phyloP scores from a whole-genome alignment of 345 rosid genomes.

The Eucalyptus tenuipes region DNA sequence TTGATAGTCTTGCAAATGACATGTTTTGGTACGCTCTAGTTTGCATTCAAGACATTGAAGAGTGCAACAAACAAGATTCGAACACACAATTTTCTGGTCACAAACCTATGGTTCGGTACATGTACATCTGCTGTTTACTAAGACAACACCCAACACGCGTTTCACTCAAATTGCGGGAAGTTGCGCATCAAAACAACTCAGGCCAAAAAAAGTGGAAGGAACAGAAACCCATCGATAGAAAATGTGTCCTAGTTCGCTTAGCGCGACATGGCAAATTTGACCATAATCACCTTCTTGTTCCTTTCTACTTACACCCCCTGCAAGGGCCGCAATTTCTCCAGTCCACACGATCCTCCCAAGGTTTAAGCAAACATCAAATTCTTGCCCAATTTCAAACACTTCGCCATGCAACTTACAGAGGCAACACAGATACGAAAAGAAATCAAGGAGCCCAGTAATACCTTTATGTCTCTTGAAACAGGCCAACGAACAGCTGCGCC shows the following conservation, averaged over 20 bases:
- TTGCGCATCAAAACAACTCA: background rate
- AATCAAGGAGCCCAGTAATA: background rate
- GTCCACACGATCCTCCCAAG: background rate
- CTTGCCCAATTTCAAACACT: background rate
- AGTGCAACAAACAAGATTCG: background rate
- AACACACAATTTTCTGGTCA: background rate
- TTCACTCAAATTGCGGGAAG: background rate
- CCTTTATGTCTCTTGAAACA: conserved; percentile 41
- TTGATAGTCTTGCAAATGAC: background rate
- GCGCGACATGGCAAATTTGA: background rate
- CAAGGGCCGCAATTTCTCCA: background rate
- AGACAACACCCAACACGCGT: background rate
- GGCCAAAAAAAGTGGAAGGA: background rate
- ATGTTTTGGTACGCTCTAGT: background rate
- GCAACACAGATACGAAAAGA: background rate
- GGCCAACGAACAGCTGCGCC: conserved; percentile 53
- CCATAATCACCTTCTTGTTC: background rate
- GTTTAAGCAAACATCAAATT: background rate
- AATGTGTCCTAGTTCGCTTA: background rate
- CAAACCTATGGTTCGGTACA: background rate
- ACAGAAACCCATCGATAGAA: background rate
- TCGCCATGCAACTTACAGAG: background rate
- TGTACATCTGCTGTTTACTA: background rate
- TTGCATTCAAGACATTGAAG: background rate
- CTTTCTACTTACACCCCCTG: background rate